A percentile compares a stretch with the other conserved stretches of the same genome.
These are phyloP conservation scores for Claviceps africana DNA, from an alignment of 2,329 filamentous ascomycete species.

Conservation along the genomic window DNA sequence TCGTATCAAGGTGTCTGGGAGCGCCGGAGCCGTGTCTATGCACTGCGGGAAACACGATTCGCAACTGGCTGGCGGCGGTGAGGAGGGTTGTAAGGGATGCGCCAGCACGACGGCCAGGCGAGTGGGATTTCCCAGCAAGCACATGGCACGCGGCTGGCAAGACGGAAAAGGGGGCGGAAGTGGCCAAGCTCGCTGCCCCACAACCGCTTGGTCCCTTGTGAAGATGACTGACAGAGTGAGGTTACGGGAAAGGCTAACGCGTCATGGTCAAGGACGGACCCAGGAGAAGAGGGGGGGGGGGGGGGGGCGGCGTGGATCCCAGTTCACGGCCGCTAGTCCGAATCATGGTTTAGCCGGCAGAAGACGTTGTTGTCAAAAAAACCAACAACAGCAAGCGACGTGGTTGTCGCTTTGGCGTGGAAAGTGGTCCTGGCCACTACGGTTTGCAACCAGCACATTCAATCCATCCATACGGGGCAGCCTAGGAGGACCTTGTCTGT, in stretches of 20 bases:
- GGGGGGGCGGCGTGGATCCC: background rate
- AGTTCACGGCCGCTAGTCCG: background rate
- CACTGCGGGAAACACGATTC: too few species aligned
- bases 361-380: background rate
- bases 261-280: background rate
- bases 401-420: too few species aligned
- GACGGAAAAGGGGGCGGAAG: background rate
- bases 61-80: background rate
- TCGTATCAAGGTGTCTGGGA: background rate
- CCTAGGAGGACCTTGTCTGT: too few species aligned
- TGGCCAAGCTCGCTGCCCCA: background rate
- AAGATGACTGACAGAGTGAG: background rate
- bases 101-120: background rate
- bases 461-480: too few species aligned
- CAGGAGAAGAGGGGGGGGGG: background rate
- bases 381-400: too few species aligned
- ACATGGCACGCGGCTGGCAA: background rate
- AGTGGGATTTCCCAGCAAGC: background rate
- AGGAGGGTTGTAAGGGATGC: background rate
- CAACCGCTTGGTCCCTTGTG: background rate
- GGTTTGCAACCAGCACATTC: too few species aligned
- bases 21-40: background rate
- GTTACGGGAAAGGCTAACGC: background rate
- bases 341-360: background rate
- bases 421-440: too few species aligned